Conservation (phyloP, 306 rosid species). For the Vigna angularis region DNA sequence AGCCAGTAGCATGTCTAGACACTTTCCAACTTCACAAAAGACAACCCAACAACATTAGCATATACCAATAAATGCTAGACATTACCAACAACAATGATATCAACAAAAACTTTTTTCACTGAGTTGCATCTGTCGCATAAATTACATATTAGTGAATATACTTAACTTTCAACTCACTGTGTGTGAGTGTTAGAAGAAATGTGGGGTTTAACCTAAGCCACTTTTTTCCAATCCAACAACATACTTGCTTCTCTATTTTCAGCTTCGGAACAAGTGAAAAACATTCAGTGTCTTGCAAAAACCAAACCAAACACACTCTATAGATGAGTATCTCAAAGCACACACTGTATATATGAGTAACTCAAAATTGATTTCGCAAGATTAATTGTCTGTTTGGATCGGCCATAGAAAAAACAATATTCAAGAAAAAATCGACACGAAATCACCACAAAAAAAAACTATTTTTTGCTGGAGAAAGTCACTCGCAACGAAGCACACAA, state of each 20-base stretch:
- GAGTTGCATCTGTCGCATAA: neutral
- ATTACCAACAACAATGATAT: neutral
- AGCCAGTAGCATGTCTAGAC: constrained; percentile 12
- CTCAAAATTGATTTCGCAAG: neutral
- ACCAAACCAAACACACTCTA: no score
- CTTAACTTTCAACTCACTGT: neutral
- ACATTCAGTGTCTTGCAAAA: no score
- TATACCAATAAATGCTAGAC: neutral
- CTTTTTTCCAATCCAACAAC: no score
- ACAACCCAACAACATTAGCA: constrained; percentile 23
- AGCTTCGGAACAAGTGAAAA: no score
- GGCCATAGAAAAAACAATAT: neutral
- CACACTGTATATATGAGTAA: neutral
- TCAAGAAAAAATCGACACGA: neutral
- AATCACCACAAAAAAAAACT: neutral
- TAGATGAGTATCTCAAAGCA: no score
- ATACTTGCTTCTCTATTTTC: no score
- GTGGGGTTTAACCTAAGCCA: no score
- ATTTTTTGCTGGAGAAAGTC: neutral
- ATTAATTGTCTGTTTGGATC: neutral
- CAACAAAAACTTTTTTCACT: neutral
- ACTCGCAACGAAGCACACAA: neutral
- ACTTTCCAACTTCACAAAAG: constrained; percentile 8
- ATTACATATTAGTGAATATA: neutral
- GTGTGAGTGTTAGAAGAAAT: no score